These are phyloP conservation scores for Anthostomella pinea DNA, from an alignment of 2,329 filamentous ascomycete genomes.

Conservation along the genomic window DNA sequence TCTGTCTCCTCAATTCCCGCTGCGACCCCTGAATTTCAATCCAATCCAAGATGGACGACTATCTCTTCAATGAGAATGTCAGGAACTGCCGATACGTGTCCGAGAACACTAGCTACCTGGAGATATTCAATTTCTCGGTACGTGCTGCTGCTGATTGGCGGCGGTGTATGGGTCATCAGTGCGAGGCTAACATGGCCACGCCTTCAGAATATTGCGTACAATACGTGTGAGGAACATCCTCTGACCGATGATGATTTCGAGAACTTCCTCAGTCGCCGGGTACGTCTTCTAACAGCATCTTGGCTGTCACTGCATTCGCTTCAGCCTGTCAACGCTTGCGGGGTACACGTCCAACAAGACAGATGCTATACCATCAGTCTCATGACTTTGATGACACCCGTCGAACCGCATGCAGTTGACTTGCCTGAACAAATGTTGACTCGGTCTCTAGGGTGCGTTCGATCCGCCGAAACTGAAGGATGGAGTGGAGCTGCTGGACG, in stretches of 20 bases:
- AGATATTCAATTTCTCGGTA: constrained; percentile 60
- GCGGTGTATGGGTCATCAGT: constrained; percentile 5
- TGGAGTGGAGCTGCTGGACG: constrained; percentile 46
- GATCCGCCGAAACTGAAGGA: constrained; percentile 41
- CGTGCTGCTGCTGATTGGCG: constrained; percentile 20
- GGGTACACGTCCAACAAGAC: background rate
- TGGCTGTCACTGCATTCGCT: background rate
- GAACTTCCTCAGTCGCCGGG: constrained; percentile 52
- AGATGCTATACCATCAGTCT: background rate
- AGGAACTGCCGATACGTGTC: constrained; percentile 45
- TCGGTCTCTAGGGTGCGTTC: constrained; percentile 49
- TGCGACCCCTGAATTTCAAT: no score
- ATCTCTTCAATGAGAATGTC: constrained; percentile 52
- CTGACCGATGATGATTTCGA: constrained; percentile 54
- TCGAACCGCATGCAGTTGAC: background rate
- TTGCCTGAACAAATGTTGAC: background rate
- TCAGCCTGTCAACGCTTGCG: background rate
- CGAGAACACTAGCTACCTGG: constrained; percentile 54
- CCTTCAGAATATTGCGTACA: constrained; percentile 46
- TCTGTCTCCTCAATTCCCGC: no score
- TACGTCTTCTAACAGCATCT: constrained; percentile 31
- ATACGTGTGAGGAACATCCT: constrained; percentile 50
- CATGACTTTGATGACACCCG: background rate
- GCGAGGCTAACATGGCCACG: constrained; percentile 2
- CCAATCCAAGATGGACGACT: constrained; percentile 51